Conservation (phyloP, 23 red algal species). For the Pyropia yezoensis region DNA sequence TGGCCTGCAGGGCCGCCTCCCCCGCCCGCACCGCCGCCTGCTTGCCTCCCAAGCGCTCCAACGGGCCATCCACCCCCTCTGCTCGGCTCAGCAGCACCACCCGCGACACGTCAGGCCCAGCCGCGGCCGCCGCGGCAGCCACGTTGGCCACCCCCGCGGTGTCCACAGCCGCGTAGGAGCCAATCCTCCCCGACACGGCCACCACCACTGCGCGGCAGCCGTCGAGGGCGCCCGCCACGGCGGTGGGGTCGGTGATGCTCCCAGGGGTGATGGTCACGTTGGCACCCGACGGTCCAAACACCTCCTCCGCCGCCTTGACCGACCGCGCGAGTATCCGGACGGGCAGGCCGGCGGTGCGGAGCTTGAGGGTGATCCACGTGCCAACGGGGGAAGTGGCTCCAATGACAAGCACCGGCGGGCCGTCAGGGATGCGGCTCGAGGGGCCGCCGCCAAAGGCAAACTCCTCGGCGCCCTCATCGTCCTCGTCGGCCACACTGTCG, state of each 20-base stretch:
- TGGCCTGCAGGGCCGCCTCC: too few species aligned
- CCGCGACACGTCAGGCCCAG: too few species aligned
- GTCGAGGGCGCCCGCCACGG: background rate
- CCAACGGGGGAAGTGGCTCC: conserved; percentile 50
- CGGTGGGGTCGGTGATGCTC: background rate
- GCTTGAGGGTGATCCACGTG: conserved; percentile 53
- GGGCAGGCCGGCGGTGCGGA: conserved; percentile 41
- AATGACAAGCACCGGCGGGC: conserved; percentile 30
- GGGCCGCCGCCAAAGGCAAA: conserved; percentile 4
- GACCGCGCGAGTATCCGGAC: conserved; percentile 37
- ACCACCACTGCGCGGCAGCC: too few species aligned
- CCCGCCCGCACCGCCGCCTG: too few species aligned
- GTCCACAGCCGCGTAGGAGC: too few species aligned
- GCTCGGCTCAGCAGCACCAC: too few species aligned
- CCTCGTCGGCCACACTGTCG: background rate
- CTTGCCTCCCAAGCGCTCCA: too few species aligned
- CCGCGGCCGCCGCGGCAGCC: too few species aligned
- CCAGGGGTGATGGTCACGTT: conserved; percentile 16
- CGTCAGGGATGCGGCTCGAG: conserved; percentile 13
- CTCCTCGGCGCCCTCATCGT: background rate
- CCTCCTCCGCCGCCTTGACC: conserved; percentile 21
- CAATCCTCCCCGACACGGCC: too few species aligned
- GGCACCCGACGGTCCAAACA: conserved; percentile 53
- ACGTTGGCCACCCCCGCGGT: too few species aligned
- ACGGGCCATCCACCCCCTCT: too few species aligned